These are phyloP conservation scores for Cnidoscolus chayamansa DNA, from an alignment of 441 rosid species.

Conservation along the genomic window DNA sequence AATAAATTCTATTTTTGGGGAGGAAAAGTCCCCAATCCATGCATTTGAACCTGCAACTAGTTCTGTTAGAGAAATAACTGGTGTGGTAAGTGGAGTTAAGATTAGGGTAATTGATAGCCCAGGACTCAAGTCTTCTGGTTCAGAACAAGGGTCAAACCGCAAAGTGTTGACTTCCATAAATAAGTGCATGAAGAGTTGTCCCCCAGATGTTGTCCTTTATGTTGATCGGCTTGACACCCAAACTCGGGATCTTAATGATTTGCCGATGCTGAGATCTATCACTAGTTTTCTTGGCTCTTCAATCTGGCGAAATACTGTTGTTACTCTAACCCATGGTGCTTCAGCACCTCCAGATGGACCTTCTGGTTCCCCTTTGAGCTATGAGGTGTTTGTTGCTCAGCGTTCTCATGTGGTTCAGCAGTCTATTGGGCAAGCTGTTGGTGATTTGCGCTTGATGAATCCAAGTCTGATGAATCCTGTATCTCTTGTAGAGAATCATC, in stretches of 20 bases:
- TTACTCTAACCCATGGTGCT: slow-evolving; percentile 87
- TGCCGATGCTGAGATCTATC: slow-evolving; percentile 69
- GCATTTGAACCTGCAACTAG: slow-evolving; percentile 77
- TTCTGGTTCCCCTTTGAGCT: slow-evolving; percentile 78
- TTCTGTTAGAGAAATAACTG: slow-evolving; percentile 60
- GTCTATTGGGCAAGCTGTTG: slow-evolving; percentile 86
- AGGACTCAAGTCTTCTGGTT: slow-evolving; percentile 67
- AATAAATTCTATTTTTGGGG: slow-evolving; percentile 78
- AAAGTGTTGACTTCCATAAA: slow-evolving; percentile 63
- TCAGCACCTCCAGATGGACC: slow-evolving; percentile 98
- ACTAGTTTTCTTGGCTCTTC: slow-evolving; percentile 64
- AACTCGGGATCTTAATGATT: slow-evolving; percentile 72
- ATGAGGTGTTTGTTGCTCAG: slow-evolving; percentile 84
- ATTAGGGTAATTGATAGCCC: slow-evolving; percentile 77
- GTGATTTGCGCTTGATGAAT: slow-evolving; percentile 79
- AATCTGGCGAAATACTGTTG: slow-evolving; percentile 78
- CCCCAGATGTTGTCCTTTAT: slow-evolving; percentile 87
- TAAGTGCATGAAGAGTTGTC: slow-evolving; percentile 55
- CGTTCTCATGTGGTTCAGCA: slow-evolving; percentile 92
- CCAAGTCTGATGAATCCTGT: slow-evolving; percentile 89
- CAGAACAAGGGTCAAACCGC: slow-evolving; percentile 68
- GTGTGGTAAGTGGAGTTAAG: slow-evolving; percentile 67
- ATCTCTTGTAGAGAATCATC: slow-evolving; percentile 86
- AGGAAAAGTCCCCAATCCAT: slow-evolving; percentile 53
- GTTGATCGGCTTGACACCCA: slow-evolving; percentile 85